Conservation (phyloP, 2,329 filamentous ascomycete genomes). For the Botryosphaeria agaves region DNA sequence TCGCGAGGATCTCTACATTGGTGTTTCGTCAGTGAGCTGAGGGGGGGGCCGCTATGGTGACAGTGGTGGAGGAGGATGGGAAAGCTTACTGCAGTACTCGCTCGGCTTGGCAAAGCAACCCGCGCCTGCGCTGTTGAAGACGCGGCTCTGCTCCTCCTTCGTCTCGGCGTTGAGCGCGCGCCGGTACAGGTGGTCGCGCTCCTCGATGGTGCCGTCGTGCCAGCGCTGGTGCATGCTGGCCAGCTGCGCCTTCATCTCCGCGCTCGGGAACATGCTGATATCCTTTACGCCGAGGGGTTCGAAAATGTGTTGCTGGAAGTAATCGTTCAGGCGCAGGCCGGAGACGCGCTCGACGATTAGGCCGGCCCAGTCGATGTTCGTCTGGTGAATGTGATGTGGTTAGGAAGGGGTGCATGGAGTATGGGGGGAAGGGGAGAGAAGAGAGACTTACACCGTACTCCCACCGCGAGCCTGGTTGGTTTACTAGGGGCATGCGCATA, state of each 20-base stretch:
- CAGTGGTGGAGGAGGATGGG: background rate
- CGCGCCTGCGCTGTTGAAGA: conserved; percentile 44
- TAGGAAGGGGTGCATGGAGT: background rate
- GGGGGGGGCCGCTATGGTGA: too few relatives aligned
- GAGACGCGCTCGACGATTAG: conserved; percentile 28
- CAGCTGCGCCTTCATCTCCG: conserved; percentile 35
- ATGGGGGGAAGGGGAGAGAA: conserved; percentile 4
- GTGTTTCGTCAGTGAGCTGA: too few relatives aligned
- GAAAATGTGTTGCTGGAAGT: conserved; percentile 29
- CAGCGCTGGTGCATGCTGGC: conserved; percentile 39
- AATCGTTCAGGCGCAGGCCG: conserved; percentile 24
- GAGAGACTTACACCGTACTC: conserved; percentile 28
- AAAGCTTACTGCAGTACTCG: conserved; percentile 39
- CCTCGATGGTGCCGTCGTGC: conserved; percentile 18
- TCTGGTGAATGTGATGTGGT: conserved; percentile 16
- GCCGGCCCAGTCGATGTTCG: conserved; percentile 32
- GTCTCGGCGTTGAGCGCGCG: conserved; percentile 27
- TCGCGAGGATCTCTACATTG: conserved; percentile 39
- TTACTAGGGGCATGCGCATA: conserved; percentile 33
- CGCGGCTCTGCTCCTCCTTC: conserved; percentile 22
- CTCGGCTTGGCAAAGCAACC: conserved; percentile 41
- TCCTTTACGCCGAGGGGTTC: conserved; percentile 28
- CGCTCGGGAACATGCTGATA: conserved; percentile 39
- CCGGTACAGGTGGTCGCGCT: conserved; percentile 34
- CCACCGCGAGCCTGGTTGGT: conserved; percentile 46